These are phyloP conservation scores for Daldinia vernicosa DNA, from an alignment of 495 filamentous ascomycete genomes.

Conservation along the genomic window DNA sequence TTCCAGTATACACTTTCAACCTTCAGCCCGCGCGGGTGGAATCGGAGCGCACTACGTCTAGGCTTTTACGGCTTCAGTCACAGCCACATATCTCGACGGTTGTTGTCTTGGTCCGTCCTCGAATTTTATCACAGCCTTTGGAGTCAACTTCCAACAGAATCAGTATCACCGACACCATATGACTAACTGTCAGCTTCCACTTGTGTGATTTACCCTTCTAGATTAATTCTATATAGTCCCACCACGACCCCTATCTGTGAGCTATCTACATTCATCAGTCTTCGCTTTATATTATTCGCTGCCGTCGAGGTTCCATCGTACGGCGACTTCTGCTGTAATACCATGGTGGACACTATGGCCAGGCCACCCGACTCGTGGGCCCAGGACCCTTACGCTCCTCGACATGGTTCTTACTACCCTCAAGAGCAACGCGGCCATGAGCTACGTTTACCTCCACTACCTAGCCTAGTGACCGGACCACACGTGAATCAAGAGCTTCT, in stretches of 20 bases:
- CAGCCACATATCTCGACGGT: conserved; percentile 27
- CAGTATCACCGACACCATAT: conserved; percentile 30
- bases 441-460: conserved; percentile 43
- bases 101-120: conserved; percentile 31
- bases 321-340: conserved; percentile 52
- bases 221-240: conserved; percentile 38
- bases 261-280: conserved; percentile 14
- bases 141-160: conserved; percentile 14
- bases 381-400: conserved; percentile 53
- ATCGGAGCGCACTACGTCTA: conserved; percentile 28
- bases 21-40: conserved; percentile 36
- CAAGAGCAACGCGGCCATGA: conserved; percentile 48
- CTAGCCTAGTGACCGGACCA: conserved; percentile 40
- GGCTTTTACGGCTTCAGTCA: conserved; percentile 15
- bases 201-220: conserved; percentile 23
- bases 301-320: conserved; percentile 52
- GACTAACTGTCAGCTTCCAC: conserved; percentile 17
- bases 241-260: conserved; percentile 21
- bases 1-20: conserved; percentile 21
- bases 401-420: conserved; percentile 51
- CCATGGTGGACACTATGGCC: conserved; percentile 59
- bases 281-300: conserved; percentile 42
- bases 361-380: conserved; percentile 53
- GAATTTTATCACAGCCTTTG: conserved; percentile 15
- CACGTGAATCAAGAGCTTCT: conserved; percentile 31